Evolutionary conservation across 257 asterid species (phyloP).

Genomic region (Verbena officinalis): DNA sequence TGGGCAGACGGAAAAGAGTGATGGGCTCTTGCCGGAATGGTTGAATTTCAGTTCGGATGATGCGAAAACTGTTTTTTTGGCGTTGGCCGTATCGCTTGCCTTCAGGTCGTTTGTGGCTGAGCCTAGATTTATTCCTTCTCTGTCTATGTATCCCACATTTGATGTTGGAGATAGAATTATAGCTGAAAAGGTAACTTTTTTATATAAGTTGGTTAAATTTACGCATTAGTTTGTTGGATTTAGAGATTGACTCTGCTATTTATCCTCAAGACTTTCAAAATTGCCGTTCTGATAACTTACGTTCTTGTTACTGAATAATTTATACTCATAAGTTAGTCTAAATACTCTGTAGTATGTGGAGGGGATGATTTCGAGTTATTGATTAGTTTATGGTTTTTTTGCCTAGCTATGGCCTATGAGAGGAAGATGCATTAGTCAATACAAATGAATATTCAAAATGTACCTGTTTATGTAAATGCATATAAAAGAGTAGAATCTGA

Average conservation of each 20-base stretch:
- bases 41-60: slow-evolving; percentile 72
- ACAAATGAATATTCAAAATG: background rate
- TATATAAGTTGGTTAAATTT: background rate
- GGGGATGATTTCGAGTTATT: background rate
- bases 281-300: background rate
- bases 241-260: background rate
- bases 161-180: slow-evolving; percentile 93
- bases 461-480: background rate
- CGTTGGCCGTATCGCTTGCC: slow-evolving; percentile 78
- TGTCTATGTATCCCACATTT: slow-evolving; percentile 95
- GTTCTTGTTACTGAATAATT: slow-evolving; percentile 2
- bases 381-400: background rate
- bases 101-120: slow-evolving; percentile 90
- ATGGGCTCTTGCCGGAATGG: slow-evolving; percentile 79
- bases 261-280: background rate
- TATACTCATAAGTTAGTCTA: background rate
- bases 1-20: slow-evolving; percentile 44
- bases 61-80: slow-evolving; percentile 79
- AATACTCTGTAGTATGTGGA: background rate
- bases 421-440: background rate
- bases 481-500: background rate
- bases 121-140: slow-evolving; percentile 92
- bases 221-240: slow-evolving; percentile 4
- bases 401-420: background rate
- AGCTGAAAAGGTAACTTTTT: slow-evolving; percentile 75